Percentiles rank a stretch among this genome's conserved stretches.
These are phyloP conservation scores for Bipolaris oryzae DNA, from an alignment of 2,329 filamentous ascomycete species.

Conservation along the genomic window DNA sequence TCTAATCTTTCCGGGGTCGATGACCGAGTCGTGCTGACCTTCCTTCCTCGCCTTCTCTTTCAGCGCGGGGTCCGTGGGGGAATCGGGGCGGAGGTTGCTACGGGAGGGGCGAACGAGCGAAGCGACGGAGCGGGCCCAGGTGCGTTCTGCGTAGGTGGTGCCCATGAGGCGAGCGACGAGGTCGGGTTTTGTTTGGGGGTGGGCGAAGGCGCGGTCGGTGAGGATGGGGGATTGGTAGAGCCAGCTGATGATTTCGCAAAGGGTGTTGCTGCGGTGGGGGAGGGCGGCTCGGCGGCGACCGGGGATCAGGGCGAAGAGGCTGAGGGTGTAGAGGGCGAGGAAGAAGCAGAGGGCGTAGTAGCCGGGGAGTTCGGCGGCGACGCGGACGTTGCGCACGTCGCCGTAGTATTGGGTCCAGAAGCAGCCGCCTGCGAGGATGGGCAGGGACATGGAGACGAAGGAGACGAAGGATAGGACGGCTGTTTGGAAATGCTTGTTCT, in stretches of 20 bases:
- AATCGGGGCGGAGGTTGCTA: constrained; percentile 36
- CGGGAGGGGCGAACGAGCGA: constrained; percentile 38
- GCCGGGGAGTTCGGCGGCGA: constrained; percentile 75
- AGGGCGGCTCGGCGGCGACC: constrained; percentile 66
- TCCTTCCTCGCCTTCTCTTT: constrained; percentile 21
- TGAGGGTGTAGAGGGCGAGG: constrained; percentile 71
- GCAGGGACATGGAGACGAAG: constrained; percentile 65
- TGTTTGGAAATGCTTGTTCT: constrained; percentile 69
- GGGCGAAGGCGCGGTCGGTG: constrained; percentile 73
- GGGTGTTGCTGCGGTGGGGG: constrained; percentile 73
- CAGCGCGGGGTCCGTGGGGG: constrained; percentile 26
- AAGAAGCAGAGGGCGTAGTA: constrained; percentile 76
- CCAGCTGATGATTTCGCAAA: constrained; percentile 80
- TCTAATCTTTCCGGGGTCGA: constrained; percentile 43
- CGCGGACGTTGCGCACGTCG: constrained; percentile 36
- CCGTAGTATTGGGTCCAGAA: constrained; percentile 74
- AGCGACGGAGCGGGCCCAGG: constrained; percentile 34
- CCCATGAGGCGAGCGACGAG: constrained; percentile 72
- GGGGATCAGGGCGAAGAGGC: constrained; percentile 64
- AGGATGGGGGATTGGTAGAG: constrained; percentile 74
- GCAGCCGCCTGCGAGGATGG: constrained; percentile 70
- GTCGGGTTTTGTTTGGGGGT: constrained; percentile 69
- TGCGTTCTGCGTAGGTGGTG: constrained; percentile 55
- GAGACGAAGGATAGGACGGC: constrained; percentile 66
- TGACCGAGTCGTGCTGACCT: constrained; percentile 22